Evolutionary conservation across 1,284 basidiomycete genomes (phyloP).

Genomic region (Puccinia horiana): DNA sequence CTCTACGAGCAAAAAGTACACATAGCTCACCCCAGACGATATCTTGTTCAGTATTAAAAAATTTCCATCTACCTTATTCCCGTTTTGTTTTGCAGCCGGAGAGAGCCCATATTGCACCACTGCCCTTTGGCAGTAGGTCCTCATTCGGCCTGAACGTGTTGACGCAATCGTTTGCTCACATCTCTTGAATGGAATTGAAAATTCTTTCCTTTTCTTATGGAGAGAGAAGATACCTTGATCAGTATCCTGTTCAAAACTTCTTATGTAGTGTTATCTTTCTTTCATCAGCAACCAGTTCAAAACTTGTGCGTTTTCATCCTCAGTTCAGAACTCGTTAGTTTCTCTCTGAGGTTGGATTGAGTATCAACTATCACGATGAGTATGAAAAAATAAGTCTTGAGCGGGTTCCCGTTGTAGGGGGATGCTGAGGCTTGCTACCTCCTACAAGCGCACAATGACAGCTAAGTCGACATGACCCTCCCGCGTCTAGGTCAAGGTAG

Average conservation of each 20-base stretch:
- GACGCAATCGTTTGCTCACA: background rate
- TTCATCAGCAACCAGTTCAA: background rate
- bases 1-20: background rate
- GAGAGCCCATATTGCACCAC: background rate
- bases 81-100: background rate
- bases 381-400: background rate
- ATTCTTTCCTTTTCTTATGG: background rate
- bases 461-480: too few species aligned
- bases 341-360: background rate
- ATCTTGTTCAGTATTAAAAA: background rate
- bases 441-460: background rate
- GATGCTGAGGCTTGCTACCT: background rate
- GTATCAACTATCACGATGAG: background rate
- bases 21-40: background rate
- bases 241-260: background rate
- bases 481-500: too few species aligned
- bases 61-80: background rate
- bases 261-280: background rate
- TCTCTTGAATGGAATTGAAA: background rate
- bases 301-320: background rate
- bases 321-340: background rate
- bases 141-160: constrained; percentile 11
- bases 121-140: background rate
- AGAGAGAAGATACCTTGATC: background rate
- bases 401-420: background rate